These are phyloP conservation scores for Trypanosoma platydactyli DNA, from an alignment of 208 protist species.

Conservation along the genomic window DNA sequence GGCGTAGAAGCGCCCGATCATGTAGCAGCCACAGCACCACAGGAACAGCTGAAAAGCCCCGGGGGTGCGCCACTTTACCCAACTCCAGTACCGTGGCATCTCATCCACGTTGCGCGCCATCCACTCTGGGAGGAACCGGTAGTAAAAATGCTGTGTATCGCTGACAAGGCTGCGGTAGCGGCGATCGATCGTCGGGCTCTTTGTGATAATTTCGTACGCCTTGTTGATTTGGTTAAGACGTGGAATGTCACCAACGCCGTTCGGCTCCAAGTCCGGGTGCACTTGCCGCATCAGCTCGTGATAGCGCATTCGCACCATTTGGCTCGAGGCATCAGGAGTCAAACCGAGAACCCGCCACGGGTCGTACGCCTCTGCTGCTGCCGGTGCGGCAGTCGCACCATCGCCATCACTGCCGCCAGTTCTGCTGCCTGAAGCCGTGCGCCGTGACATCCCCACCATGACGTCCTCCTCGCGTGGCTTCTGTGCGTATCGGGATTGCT, in stretches of 20 bases:
- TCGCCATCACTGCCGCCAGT: background rate
- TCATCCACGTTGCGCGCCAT: constrained; percentile 91
- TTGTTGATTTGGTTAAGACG: constrained; percentile 88
- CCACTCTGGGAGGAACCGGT: constrained; percentile 88
- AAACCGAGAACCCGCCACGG: constrained; percentile 85
- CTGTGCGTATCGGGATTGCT: constrained; percentile 36
- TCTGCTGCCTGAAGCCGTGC: background rate
- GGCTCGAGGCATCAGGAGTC: constrained; percentile 63
- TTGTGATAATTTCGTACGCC: constrained; percentile 87
- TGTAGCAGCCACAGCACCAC: constrained; percentile 61
- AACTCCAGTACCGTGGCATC: constrained; percentile 91
- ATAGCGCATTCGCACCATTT: constrained; percentile 79
- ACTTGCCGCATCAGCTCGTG: constrained; percentile 86
- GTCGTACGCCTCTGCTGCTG: constrained; percentile 72
- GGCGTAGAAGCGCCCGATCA: constrained; percentile 73
- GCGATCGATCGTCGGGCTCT: constrained; percentile 84
- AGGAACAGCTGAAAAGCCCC: constrained; percentile 70
- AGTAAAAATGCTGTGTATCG: constrained; percentile 88
- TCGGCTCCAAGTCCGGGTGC: constrained; percentile 76
- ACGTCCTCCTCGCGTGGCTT: constrained; percentile 67
- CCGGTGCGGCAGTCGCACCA: constrained; percentile 32
- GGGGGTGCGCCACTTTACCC: constrained; percentile 80
- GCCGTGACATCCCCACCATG: background rate
- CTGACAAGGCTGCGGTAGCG: constrained; percentile 87
- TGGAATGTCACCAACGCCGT: constrained; percentile 75